phyloP scores from a whole-genome alignment of 805 yeast species.

The Zygoascus ofunaensis region DNA sequence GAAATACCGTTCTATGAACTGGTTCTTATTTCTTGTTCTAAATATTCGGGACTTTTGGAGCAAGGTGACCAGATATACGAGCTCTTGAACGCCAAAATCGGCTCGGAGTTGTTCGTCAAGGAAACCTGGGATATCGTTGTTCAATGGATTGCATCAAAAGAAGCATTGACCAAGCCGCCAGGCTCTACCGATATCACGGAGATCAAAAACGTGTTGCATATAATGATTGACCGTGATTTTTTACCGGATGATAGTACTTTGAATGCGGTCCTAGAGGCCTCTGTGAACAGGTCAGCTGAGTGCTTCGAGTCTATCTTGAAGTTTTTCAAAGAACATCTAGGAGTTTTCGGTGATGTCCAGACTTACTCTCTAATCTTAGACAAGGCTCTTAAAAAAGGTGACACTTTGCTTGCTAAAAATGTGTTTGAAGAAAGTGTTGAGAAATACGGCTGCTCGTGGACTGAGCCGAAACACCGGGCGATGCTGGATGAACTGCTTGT shows the following conservation, averaged over 20 bases:
- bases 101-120: conserved; percentile 13
- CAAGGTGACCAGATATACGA: conserved; percentile 6
- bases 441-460: conserved; percentile 39
- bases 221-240: conserved; percentile 14
- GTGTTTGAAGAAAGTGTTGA: conserved; percentile 30
- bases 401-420: conserved; percentile 26
- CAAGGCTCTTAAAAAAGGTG: conserved; percentile 25
- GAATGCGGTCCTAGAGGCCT: conserved; percentile 19
- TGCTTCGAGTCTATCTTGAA: conserved; percentile 20
- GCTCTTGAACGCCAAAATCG: conserved; percentile 3
- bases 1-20: conserved; percentile 22
- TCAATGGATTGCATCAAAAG: conserved; percentile 27
- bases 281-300: conserved; percentile 20
- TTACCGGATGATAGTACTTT: conserved; percentile 22
- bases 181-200: conserved; percentile 9
- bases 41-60: conserved; percentile 16
- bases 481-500: conserved; percentile 26
- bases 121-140: conserved; percentile 31
- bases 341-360: conserved; percentile 30
- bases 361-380: conserved; percentile 32
- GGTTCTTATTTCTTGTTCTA: conserved; percentile 20
- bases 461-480: conserved; percentile 15
- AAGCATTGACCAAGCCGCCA: background rate
- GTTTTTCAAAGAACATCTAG: conserved; percentile 27
- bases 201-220: conserved; percentile 10